Base-by-base conservation (phyloP, 208 protist genomes). In the Entamoeba histolytica region DNA sequence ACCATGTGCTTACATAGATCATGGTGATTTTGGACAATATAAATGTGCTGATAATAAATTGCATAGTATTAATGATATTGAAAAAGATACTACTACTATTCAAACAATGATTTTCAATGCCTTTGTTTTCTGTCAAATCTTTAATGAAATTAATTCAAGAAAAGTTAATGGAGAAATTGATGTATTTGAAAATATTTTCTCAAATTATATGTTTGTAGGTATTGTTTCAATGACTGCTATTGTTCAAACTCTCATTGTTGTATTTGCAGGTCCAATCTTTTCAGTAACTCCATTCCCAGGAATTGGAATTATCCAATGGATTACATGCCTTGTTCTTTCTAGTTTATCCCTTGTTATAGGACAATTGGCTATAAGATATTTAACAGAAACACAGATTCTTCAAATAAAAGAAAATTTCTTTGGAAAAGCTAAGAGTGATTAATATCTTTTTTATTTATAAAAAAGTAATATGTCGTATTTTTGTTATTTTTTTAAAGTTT, bases 91-190 rank as follows among this genome's bases (percentile, higher is more conserved):
- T 6, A 47, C 35, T 28, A 39, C 51, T 44, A 1, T 51, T n/a
- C 93, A 93, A 19, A 94, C 93, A 8, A 17, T 61, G 8, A 69
- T 94, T 28, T 94, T 93, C 31, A 94, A 94, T 44, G 49, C 44
- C 17, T 94, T 94, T 55, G 93, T 94, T 6, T 92, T 94, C 1
- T 39, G 47, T 5, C 94, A 95, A 49, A 23, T 95, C 2, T 95
- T 95, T n/a, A 95, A 95, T 52, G 91, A 93, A 92, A 17, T 95
- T 23, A 93, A 73, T 57, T 95, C 94, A 44, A 47, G 94, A 49
- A 55, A 91, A 49, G 17, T 69, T 23, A 52, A 95, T 52, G 92
- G 91, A 50, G 94, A 95, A 78, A 2, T 93, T 14, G 94, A 95
- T 52, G 14, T 95, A 0, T 94, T 95, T 31, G 7, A 3, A 49